phyloP scores from a whole-genome alignment of 257 asterid species.

The Primulina tabacum region DNA sequence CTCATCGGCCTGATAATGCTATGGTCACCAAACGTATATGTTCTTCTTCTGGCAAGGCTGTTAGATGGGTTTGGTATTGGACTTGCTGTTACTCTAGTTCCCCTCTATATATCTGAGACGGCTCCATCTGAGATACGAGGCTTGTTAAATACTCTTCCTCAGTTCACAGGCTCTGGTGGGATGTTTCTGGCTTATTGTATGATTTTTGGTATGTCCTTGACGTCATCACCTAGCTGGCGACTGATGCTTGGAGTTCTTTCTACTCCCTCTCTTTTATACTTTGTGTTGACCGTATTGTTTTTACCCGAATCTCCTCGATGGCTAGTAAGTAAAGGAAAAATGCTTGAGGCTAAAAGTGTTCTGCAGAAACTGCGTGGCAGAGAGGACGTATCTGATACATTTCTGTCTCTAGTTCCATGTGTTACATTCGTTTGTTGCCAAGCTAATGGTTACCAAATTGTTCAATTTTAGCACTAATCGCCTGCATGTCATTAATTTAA shows the following conservation, averaged over 20 bases:
- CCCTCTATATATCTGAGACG: slow-evolving; percentile 78
- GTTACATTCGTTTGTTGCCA: neutral
- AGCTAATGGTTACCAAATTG: neutral
- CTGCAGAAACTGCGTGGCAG: slow-evolving; percentile 69
- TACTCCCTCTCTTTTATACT: slow-evolving; percentile 63
- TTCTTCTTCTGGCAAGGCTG: slow-evolving; percentile 66
- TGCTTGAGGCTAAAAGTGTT: slow-evolving; percentile 67
- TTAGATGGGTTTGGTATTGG: slow-evolving; percentile 78
- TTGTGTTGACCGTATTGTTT: slow-evolving; percentile 48
- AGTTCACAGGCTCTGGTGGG: slow-evolving; percentile 70
- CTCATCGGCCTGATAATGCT: slow-evolving; percentile 72
- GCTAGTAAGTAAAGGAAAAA: slow-evolving; percentile 82
- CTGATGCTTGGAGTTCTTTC: slow-evolving; percentile 83
- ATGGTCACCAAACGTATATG: slow-evolving; percentile 80
- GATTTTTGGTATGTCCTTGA: slow-evolving; percentile 66
- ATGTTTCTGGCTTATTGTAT: slow-evolving; percentile 79
- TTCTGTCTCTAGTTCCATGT: slow-evolving; percentile 12
- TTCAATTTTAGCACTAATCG: neutral
- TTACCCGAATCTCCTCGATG: slow-evolving; percentile 88
- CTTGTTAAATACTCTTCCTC: slow-evolving; percentile 70
- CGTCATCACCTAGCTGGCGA: slow-evolving; percentile 66
- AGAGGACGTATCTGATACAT: slow-evolving; percentile 76
- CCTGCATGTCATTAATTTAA: neutral
- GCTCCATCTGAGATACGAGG: slow-evolving; percentile 85
- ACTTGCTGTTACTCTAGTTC: slow-evolving; percentile 70